These are phyloP conservation scores for Suzukiozyma palmioleophila DNA, from an alignment of 1,139 yeast genomes.

Conservation along the genomic window DNA sequence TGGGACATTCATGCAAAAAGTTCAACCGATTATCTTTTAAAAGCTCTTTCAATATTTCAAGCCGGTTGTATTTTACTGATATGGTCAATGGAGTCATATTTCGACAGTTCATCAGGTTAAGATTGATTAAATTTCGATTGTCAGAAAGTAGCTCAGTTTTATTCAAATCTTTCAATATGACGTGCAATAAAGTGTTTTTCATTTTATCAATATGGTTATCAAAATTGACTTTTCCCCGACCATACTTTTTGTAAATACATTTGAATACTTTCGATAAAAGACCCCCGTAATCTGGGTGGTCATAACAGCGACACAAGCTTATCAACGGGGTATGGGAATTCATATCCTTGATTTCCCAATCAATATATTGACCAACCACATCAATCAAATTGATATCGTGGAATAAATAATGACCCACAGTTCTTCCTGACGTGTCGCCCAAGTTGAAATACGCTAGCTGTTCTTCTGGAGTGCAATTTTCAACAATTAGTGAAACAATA, in stretches of 20 bases:
- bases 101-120: conserved; percentile 60
- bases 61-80: conserved; percentile 65
- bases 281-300: conserved; percentile 57
- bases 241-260: conserved; percentile 42
- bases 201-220: conserved; percentile 64
- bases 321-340: conserved; percentile 79
- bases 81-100: conserved; percentile 67
- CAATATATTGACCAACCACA: conserved; percentile 50
- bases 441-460: conserved; percentile 46
- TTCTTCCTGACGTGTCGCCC: conserved; percentile 50
- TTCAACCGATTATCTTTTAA: conserved; percentile 43
- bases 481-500: conserved; percentile 43
- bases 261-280: conserved; percentile 47
- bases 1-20: conserved; percentile 39
- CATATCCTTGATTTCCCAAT: conserved; percentile 69
- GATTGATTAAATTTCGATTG: conserved; percentile 37
- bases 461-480: conserved; percentile 42
- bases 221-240: conserved; percentile 30
- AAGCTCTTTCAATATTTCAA: conserved; percentile 51
- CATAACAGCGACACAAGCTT: conserved; percentile 75
- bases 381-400: conserved; percentile 53
- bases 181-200: conserved; percentile 77
- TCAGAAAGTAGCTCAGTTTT: conserved; percentile 30
- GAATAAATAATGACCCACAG: conserved; percentile 71
- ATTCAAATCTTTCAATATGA: conserved; percentile 47